Percentiles rank a stretch among this genome's conserved stretches.
Evolutionary conservation across 306 rosid genomes (phyloP).

Genomic region (Arachis stenosperma): DNA sequence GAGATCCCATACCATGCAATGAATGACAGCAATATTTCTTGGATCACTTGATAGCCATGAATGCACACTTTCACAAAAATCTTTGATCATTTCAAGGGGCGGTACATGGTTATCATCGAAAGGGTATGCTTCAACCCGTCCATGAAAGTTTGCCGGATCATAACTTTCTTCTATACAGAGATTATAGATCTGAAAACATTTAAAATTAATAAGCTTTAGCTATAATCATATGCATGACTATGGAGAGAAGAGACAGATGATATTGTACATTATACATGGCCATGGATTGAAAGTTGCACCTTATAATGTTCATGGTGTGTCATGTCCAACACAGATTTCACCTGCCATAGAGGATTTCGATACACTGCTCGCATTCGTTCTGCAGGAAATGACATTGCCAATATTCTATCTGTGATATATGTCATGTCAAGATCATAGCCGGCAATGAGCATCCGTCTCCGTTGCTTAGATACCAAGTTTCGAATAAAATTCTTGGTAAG

Average conservation of each 20-base stretch:
- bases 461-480: conserved; percentile 86
- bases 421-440: conserved; percentile 99
- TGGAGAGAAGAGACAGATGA: neutral
- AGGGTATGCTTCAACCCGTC: conserved; percentile 86
- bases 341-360: conserved; percentile 98
- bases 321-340: conserved; percentile 89
- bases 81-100: conserved; percentile 70
- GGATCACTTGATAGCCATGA: conserved; percentile 77
- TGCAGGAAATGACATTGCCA: conserved; percentile 97
- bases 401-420: conserved; percentile 74
- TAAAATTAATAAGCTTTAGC: conserved; percentile 27
- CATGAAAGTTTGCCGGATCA: conserved; percentile 76
- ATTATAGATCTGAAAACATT: conserved; percentile 73
- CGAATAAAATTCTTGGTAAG: conserved; percentile 71
- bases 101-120: conserved; percentile 97
- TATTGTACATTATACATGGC: conserved; percentile 12
- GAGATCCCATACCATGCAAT: conserved; percentile 78
- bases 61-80: conserved; percentile 78
- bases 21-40: conserved; percentile 77
- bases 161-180: conserved; percentile 88
- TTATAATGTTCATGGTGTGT: conserved; percentile 80
- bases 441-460: conserved; percentile 87
- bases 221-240: conserved; percentile 1
- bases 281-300: conserved; percentile 52
- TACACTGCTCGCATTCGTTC: conserved; percentile 90